Evolutionary conservation across 768 basidiomycete species (phyloP).

Genomic region (Tricholoma matsutake): DNA sequence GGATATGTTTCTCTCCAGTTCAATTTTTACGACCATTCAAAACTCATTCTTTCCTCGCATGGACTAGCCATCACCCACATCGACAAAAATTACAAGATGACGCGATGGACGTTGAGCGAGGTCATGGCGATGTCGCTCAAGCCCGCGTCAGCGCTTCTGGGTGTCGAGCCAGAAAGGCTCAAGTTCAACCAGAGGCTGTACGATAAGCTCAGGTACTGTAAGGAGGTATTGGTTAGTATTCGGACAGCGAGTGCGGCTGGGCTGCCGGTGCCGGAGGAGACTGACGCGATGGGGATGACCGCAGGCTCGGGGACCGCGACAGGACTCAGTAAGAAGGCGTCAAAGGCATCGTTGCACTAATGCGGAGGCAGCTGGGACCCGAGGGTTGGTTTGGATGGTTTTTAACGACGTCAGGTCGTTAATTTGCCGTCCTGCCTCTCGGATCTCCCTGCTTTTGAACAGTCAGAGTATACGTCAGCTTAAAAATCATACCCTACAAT

Average conservation of each 20-base stretch:
- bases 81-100: constrained; percentile 81
- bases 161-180: constrained; percentile 48
- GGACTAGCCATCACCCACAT: constrained; percentile 85
- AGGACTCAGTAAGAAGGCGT: constrained; percentile 10
- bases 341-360: constrained; percentile 18
- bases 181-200: constrained; percentile 65
- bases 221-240: constrained; percentile 77
- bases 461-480: not conserved
- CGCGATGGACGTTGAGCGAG: constrained; percentile 67
- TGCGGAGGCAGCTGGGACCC: not conserved
- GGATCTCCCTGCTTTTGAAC: not conserved
- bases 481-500: not conserved
- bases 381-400: not conserved
- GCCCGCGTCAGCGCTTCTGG: constrained; percentile 21
- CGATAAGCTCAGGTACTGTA: constrained; percentile 83
- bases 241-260: constrained; percentile 51
- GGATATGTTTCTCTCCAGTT: constrained; percentile 52
- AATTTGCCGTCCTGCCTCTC: not conserved
- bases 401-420: constrained; percentile 12
- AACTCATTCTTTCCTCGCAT: constrained; percentile 81
- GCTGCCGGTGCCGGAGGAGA: constrained; percentile 24
- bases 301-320: not conserved
- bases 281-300: constrained; percentile 5
- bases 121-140: constrained; percentile 57
- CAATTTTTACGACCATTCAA: constrained; percentile 98